These are phyloP conservation scores for Alnus rubra DNA, from an alignment of 306 rosid species.

Conservation along the genomic window DNA sequence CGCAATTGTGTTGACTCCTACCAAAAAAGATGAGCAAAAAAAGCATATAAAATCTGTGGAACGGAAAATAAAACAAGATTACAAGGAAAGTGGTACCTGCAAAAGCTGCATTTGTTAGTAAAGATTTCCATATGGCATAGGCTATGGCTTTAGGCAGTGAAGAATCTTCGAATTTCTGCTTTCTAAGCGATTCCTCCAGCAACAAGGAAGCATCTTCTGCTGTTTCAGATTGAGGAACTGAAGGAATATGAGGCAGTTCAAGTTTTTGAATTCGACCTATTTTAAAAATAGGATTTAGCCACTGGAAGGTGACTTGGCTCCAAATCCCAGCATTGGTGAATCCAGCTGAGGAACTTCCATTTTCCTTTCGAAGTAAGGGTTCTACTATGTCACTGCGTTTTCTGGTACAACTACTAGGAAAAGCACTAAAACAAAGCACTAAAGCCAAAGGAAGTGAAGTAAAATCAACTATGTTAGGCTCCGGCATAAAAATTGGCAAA, in stretches of 20 bases:
- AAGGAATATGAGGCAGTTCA: slow-evolving; percentile 63
- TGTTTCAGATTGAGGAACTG: slow-evolving; percentile 65
- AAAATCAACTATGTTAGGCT: slow-evolving; percentile 44
- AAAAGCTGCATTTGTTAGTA: slow-evolving; percentile 67
- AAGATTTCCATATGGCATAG: slow-evolving; percentile 49
- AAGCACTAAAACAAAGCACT: slow-evolving; percentile 47
- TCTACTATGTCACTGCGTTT: slow-evolving; percentile 40
- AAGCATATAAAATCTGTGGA: slow-evolving; percentile 10
- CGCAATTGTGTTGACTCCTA: slow-evolving; percentile 78
- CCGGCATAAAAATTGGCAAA: slow-evolving; percentile 45
- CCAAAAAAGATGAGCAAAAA: slow-evolving; percentile 1
- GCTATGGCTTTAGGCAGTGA: slow-evolving; percentile 61
- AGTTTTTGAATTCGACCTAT: slow-evolving; percentile 64
- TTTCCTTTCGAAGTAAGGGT: slow-evolving; percentile 49
- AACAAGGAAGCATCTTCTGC: slow-evolving; percentile 56
- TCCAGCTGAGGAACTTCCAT: slow-evolving; percentile 18
- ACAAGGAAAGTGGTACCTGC: slow-evolving; percentile 51
- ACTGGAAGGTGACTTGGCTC: slow-evolving; percentile 68
- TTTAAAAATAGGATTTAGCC: slow-evolving; percentile 78
- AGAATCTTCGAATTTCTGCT: slow-evolving; percentile 53
- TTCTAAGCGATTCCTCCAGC: slow-evolving; percentile 63
- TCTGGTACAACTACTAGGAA: slow-evolving; percentile 27
- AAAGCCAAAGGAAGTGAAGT: slow-evolving; percentile 55
- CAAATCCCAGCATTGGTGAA: slow-evolving; percentile 56
- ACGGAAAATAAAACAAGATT: background rate